Base-by-base conservation (phyloP, 1,284 basidiomycete genomes). In the Tilletia horrida region DNA sequence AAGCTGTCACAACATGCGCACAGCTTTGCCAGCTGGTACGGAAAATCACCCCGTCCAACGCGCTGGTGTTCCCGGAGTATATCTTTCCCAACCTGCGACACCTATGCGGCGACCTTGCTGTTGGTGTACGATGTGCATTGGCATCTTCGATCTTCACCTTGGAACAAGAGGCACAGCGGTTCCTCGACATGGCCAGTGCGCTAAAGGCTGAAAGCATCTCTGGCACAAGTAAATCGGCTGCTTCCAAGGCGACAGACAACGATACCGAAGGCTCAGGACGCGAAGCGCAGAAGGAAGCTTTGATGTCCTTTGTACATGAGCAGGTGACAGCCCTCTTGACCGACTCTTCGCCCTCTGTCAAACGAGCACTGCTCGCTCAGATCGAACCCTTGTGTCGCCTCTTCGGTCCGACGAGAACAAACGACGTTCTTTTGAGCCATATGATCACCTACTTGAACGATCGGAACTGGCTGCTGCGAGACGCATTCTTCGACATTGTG, bases 371-470 rank as follows among this genome's bases (percentile, higher is more conserved):
- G n/a, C 82, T 88, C 0, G 76, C 90, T 67, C 88, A 92, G 73
- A 91, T 97, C 40, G 90, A 90, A 0, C 88, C 90, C 0, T 84
- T 98, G 6, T 97, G 93, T 79, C 88, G 92, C 64, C 97, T 98
- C 84, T 88, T 98, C 44, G 95, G 94, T 2, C 84, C 91, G 27
- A 90, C 92, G 78, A 90, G 89, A 79, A 95, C 96, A 0, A 95
- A 96, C 83, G 94, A 98, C 75, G 90, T 95, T 2, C 85, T 99
- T 6, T 85, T 98, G 23, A 93, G 92, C 73, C 94, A 98, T 81
- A 95, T 98, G 89, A 94, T 98, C 81, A 98, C 96, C 0, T 98
- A 97, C 78, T 86, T 98, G 73, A 98, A 98, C 79, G 94, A 97
- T 76, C 92, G 96, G 78, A 81, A 83, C 40, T 97, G 95, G 94